Percentiles rank a stretch among this genome's conserved stretches.
These are phyloP conservation scores for Solanum chiquidenum DNA, from an alignment of 257 asterid genomes.

Conservation along the genomic window DNA sequence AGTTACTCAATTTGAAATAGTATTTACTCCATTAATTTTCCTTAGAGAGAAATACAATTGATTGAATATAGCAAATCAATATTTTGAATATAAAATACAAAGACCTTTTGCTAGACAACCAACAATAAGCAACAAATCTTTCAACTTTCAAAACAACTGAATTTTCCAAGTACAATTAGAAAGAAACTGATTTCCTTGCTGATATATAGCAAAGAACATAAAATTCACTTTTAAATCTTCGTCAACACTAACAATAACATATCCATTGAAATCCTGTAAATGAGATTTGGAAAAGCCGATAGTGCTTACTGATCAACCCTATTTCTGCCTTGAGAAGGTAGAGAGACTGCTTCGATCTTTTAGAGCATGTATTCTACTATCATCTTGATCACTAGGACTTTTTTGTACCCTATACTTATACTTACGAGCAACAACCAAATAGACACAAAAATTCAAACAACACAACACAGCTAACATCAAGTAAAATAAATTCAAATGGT, in stretches of 20 bases:
- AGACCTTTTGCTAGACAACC: background rate
- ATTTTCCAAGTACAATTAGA: background rate
- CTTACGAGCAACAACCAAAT: slow-evolving; percentile 47
- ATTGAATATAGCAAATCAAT: background rate
- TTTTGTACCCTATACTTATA: slow-evolving; percentile 46
- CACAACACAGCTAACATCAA: slow-evolving; percentile 44
- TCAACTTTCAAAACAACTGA: background rate
- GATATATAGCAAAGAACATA: background rate
- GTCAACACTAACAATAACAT: background rate
- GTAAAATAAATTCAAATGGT: slow-evolving; percentile 54
- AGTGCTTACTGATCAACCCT: background rate
- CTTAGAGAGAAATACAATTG: background rate
- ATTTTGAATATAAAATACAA: background rate
- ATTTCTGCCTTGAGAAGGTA: background rate
- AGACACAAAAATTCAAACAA: slow-evolving; percentile 38
- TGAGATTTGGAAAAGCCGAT: fast-evolving
- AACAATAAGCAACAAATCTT: background rate
- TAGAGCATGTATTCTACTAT: slow-evolving; percentile 1
- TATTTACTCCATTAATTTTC: background rate
- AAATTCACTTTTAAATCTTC: background rate
- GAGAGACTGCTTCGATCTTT: background rate
- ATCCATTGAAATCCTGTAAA: background rate
- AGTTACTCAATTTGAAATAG: background rate
- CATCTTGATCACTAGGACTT: background rate
- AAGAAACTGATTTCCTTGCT: background rate